Percentiles rank a stretch among this genome's conserved stretches.
phyloP scores from a whole-genome alignment of 495 filamentous ascomycete genomes.

The Apodospora peruviana region DNA sequence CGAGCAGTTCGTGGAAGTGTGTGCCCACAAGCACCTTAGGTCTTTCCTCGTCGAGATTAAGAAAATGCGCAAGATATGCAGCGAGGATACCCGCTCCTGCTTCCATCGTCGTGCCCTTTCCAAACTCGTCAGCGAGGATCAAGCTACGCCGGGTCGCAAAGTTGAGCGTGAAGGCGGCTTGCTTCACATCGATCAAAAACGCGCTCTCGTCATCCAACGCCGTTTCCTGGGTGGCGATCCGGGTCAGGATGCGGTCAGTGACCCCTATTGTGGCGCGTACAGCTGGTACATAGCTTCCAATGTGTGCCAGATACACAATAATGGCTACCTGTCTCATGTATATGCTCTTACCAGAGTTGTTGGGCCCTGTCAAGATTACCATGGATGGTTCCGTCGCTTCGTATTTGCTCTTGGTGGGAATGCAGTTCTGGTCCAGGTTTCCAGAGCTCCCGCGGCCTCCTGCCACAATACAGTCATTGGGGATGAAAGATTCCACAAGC shows the following conservation, averaged over 20 bases:
- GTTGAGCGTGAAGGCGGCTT: constrained; percentile 72
- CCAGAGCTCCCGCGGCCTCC: constrained; percentile 50
- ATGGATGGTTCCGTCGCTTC: constrained; percentile 53
- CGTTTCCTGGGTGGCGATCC: constrained; percentile 81
- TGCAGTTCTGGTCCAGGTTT: neutral
- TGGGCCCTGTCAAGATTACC: constrained; percentile 84
- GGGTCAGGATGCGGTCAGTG: constrained; percentile 88
- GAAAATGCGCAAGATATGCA: constrained; percentile 73
- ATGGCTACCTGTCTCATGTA: constrained; percentile 96
- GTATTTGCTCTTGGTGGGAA: constrained; percentile 4
- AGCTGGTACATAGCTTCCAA: constrained; percentile 88
- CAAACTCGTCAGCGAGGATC: constrained; percentile 89
- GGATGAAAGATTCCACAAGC: constrained; percentile 77
- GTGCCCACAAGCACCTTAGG: constrained; percentile 86
- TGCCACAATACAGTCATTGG: constrained; percentile 68
- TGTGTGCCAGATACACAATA: constrained; percentile 88
- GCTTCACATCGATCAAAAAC: constrained; percentile 89
- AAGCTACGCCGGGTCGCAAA: constrained; percentile 74
- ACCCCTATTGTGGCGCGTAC: constrained; percentile 72
- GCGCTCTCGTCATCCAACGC: constrained; percentile 82
- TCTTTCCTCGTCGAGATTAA: constrained; percentile 50
- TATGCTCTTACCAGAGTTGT: constrained; percentile 93
- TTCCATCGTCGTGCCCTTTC: constrained; percentile 80
- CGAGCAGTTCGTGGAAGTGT: constrained; percentile 93
- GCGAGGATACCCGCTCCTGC: constrained; percentile 85